These are phyloP conservation scores for Terfezia boudieri DNA, from an alignment of 495 filamentous ascomycete species.

Conservation along the genomic window DNA sequence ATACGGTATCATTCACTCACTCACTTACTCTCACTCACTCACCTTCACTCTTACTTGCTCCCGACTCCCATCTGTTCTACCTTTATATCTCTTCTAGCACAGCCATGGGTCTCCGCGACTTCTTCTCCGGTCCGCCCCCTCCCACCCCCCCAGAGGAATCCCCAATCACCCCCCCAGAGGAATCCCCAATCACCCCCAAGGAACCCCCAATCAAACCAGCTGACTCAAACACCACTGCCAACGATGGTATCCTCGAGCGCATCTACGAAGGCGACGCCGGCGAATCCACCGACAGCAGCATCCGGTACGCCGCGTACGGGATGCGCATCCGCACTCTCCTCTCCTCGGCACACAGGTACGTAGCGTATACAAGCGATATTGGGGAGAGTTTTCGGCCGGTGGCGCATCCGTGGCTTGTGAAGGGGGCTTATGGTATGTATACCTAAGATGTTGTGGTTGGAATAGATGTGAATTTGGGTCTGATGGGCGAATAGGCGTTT, in stretches of 20 bases:
- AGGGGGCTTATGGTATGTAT: constrained; percentile 43
- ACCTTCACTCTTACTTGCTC: no score
- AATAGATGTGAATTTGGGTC: no score
- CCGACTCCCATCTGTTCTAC: no score
- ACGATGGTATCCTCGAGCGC: constrained; percentile 45
- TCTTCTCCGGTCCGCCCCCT: no score
- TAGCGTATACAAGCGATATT: constrained; percentile 93
- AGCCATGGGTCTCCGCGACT: no score
- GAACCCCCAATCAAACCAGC: constrained; percentile 13
- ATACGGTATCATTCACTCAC: no score
- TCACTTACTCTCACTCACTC: no score
- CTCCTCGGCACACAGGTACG: constrained; percentile 77
- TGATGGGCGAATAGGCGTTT: constrained; percentile 26
- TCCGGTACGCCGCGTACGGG: constrained; percentile 87
- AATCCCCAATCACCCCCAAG: no score
- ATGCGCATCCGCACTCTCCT: constrained; percentile 71
- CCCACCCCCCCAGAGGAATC: no score
- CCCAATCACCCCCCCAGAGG: no score
- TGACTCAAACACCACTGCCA: constrained; percentile 45
- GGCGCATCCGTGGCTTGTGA: constrained; percentile 62
- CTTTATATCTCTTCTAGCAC: no score
- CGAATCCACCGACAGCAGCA: constrained; percentile 59
- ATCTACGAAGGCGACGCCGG: constrained; percentile 59
- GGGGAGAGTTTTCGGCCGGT: constrained; percentile 91
- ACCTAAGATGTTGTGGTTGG: no score